Base-by-base conservation (phyloP, 805 yeast genomes). In the Monosporozyma aquatica region DNA sequence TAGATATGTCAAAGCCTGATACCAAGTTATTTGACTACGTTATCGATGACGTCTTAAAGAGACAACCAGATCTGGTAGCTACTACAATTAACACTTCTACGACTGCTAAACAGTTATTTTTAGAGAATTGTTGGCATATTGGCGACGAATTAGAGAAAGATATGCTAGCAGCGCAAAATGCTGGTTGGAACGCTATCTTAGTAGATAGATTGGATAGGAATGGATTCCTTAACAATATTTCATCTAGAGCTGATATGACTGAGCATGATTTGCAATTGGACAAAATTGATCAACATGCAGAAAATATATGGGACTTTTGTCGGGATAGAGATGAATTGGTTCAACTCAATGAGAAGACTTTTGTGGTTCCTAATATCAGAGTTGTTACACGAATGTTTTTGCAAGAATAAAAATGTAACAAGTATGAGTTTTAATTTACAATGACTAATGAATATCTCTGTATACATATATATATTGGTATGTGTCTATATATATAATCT, bases 101-200 rank as follows among this genome's bases (percentile, higher is more conserved):
- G n/a, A n/a, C n/a, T n/a, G n/a, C n/a, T n/a, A n/a, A n/a, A n/a
- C n/a, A n/a, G n/a, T n/a, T n/a, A n/a, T 25, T 37, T 18, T 13
- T 37, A 13, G n/a, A 17, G 2, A 47, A 51, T 10, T 57, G 67
- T 38, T 80, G 83, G 84, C 90, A 82, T 55, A 61, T 80, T 38
- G 90, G 90, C 0, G 89, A 82, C 53, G 76, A 73, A 48, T 56
- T 67, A 28, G 60, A 59, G 6, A 74, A 75, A 40, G 90, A 82
- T 54, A 64, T 73, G 43, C 52, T 64, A 11, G 82, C 78, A 3
- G 67, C 80, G 0, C 56, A 64, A 14, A 56, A 59, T 21, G 69
- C 80, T 1, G 87, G 87, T 0, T 74, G 86, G 76, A 76, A 74
- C 41, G 77, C 81, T 5, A 62, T 82, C 0, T 59, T 74, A 20